Evolutionary conservation across 2,329 filamentous ascomycete genomes (phyloP).

Genomic region (Aspergillus sp.): DNA sequence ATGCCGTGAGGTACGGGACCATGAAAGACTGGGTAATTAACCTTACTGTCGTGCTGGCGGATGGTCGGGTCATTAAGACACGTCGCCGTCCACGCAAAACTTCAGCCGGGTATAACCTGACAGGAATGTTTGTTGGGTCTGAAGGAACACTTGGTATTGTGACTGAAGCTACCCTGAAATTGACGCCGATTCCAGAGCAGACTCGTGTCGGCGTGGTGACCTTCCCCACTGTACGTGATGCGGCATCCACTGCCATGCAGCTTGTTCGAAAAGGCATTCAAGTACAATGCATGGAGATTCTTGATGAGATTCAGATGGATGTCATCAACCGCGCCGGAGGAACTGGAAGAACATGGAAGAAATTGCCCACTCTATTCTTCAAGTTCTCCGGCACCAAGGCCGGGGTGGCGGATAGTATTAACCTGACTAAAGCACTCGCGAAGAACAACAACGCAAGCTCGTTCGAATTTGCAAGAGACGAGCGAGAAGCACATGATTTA

Average conservation of each 20-base stretch:
- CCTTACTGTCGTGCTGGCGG: constrained; percentile 69
- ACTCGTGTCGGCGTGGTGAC: constrained; percentile 66
- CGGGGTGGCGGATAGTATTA: constrained; percentile 76
- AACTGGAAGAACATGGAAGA: constrained; percentile 52
- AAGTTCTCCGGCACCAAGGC: constrained; percentile 73
- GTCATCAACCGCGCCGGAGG: constrained; percentile 67
- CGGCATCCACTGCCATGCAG: constrained; percentile 63
- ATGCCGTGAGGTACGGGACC: constrained; percentile 67
- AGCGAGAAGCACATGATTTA: constrained; percentile 56
- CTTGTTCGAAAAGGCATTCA: constrained; percentile 67
- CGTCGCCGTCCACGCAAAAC: constrained; percentile 67
- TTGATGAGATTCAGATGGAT: constrained; percentile 65
- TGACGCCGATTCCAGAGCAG: constrained; percentile 64
- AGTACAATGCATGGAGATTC: constrained; percentile 66
- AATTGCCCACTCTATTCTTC: constrained; percentile 47
- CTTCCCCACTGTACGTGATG: constrained; percentile 60
- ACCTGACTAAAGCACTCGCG: constrained; percentile 67
- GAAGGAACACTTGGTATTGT: constrained; percentile 72
- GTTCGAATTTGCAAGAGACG: constrained; percentile 58
- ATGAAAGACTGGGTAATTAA: constrained; percentile 78
- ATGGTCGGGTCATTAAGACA: constrained; percentile 70
- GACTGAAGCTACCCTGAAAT: constrained; percentile 69
- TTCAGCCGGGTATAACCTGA: constrained; percentile 72
- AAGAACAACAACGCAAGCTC: constrained; percentile 58
- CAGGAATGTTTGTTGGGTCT: constrained; percentile 67